phyloP scores from a whole-genome alignment of 139 green algal species.

The Eudorina sp. region DNA sequence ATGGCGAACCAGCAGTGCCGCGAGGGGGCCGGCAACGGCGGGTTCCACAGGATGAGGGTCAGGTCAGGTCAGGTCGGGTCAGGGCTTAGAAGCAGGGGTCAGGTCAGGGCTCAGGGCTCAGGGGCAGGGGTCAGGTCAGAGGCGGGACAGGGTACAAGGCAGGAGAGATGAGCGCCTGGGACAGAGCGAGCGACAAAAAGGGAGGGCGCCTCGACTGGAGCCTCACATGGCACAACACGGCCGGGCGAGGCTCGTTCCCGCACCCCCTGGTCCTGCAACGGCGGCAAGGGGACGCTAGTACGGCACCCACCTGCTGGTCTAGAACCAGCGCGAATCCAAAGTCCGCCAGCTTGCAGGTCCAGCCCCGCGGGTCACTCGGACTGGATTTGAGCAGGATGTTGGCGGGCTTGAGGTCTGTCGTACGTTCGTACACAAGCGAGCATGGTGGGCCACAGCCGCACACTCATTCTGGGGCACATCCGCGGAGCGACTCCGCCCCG shows the following conservation, averaged over 20 bases:
- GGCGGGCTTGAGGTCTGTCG: constrained; percentile 66
- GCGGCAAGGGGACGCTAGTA: too few species aligned
- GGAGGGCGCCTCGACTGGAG: not conserved
- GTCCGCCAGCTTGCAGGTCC: too few species aligned
- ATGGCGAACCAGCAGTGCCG: not conserved
- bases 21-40: too few species aligned
- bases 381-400: constrained; percentile 74
- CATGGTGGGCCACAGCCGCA: not conserved
- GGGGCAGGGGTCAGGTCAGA: not conserved
- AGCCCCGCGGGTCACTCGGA: constrained; percentile 40
- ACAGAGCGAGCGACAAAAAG: not conserved
- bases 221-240: not conserved
- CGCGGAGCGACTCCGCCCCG: too few species aligned
- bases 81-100: too few species aligned
- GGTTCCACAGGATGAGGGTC: too few species aligned
- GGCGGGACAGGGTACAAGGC: not conserved
- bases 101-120: too few species aligned
- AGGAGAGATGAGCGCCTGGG: not conserved
- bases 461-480: too few species aligned
- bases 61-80: too few species aligned
- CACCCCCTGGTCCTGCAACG: not conserved
- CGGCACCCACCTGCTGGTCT: constrained; percentile 15
- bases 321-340: not conserved
- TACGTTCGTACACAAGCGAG: too few species aligned
- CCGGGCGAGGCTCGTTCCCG: not conserved